Evolutionary conservation across 2,329 filamentous ascomycete species (phyloP), one percentile per base, ranked within the genome.

Genomic region (Sporothrix dimorphospora): DNA sequence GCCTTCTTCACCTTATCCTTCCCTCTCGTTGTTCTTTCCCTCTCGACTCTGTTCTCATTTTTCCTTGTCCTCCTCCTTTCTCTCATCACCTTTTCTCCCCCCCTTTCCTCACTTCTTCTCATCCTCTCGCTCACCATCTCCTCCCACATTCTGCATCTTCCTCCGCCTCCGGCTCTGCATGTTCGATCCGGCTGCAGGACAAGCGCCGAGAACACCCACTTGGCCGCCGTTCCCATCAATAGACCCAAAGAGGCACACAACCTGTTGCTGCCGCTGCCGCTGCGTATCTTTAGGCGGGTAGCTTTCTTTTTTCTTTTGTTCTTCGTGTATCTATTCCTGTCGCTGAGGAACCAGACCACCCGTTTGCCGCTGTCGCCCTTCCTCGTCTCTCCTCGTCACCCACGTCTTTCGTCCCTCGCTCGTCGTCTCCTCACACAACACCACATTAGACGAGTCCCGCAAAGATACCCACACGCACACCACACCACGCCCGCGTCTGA

Each of bases 161-260:
- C 69, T 63, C 69, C 47, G 38, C 65, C 63, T 68, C 74, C 49
- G 76, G 67, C 59, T 75, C 74, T 76, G 74, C 71, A 69, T 53
- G 38, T 67, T 69, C 71, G 65, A 69, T 61, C 68, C 49, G 68
- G 30, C 78, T 78, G 78, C 79, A 78, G 77, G 71, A 79, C 79
- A 81, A 81, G 81, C 81, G 81, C 80, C 79, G 75, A 75, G 73
- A 75, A 77, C 77, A 77, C 74, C 73, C 69, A 73, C 73, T 74
- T 69, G 71, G 71, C 73, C 61, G 30, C 40, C 34, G 30, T 72
- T 53, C 42, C 27, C 71, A 73, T 49, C 65, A 27, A 38, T 34
- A 34, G 19, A 70, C 42, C 21, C 16, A 42, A 27, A 38, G 34
- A 65, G 38, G 51, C 21, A 65, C 65, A 49, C 68, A 73, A 59